Conservation (phyloP, 139 green algal genomes). For the Chlamydomonas sp. region DNA sequence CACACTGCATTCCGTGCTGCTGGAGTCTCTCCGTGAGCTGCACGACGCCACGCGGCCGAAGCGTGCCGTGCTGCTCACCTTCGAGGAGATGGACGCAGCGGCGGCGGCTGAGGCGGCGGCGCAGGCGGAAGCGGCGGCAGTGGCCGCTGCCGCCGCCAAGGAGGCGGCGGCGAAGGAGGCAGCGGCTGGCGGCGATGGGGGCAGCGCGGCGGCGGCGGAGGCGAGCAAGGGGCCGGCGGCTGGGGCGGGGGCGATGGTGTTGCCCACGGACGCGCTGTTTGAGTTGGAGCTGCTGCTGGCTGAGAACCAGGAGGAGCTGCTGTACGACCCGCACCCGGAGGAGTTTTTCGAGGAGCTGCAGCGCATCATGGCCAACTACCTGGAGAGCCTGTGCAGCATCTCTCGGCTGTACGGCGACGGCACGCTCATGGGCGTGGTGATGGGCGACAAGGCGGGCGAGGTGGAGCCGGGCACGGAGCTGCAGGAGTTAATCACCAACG, state of each 20-base stretch:
- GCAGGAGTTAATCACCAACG: slow-evolving; percentile 72
- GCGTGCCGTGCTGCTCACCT: slow-evolving; percentile 6
- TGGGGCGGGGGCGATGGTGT: neutral
- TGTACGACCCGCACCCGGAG: slow-evolving; percentile 57
- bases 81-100: slow-evolving; percentile 25
- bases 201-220: neutral
- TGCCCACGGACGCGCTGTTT: slow-evolving; percentile 55
- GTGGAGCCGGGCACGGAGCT: slow-evolving; percentile 67
- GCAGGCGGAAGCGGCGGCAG: slow-evolving; percentile 12
- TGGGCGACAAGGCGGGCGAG: slow-evolving; percentile 57
- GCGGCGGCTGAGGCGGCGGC: neutral
- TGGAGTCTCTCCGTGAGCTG: slow-evolving; percentile 66
- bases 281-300: slow-evolving; percentile 71
- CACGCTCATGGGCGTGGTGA: slow-evolving; percentile 50
- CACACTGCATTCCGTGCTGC: slow-evolving; percentile 74
- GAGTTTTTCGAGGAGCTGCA: slow-evolving; percentile 59
- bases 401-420: slow-evolving; percentile 57
- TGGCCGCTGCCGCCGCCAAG: slow-evolving; percentile 13
- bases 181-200: neutral
- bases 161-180: slow-evolving; percentile 20
- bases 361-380: slow-evolving; percentile 50
- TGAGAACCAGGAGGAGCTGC: slow-evolving; percentile 48
- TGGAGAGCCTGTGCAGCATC: slow-evolving; percentile 61
- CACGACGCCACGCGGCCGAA: slow-evolving; percentile 30
- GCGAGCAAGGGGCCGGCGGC: neutral